Conservation (phyloP, 345 rosid species). For the Camelina laxa region DNA sequence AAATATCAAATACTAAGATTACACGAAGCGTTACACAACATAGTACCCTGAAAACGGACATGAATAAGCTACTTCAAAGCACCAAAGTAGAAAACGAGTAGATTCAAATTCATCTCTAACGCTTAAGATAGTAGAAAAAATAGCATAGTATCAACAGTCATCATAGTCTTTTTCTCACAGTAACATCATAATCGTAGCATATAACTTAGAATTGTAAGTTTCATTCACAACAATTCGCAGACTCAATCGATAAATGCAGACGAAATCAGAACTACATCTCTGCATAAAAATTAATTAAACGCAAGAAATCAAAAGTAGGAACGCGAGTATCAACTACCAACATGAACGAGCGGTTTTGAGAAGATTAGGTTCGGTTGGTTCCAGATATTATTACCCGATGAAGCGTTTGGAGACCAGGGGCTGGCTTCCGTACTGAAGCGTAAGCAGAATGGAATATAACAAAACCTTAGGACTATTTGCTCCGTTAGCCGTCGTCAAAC, state of each 20-base stretch:
- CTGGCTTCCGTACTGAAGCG: constrained; percentile 92
- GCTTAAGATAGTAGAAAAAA: too few relatives aligned
- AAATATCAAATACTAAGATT: not conserved
- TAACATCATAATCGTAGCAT: constrained; percentile 4
- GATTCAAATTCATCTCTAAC: not conserved
- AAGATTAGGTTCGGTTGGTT: not conserved
- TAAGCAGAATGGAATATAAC: constrained; percentile 73
- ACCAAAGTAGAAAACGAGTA: constrained; percentile 1
- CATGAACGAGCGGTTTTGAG: too few relatives aligned
- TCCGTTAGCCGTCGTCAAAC: constrained; percentile 27
- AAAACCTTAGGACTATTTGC: constrained; percentile 45
- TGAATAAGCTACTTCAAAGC: not conserved
- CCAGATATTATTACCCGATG: constrained; percentile 56
- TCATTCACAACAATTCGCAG: not conserved
- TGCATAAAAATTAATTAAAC: not conserved
- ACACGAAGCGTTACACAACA: not conserved
- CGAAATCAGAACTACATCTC: not conserved
- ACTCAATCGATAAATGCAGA: constrained; percentile 2
- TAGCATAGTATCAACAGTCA: too few relatives aligned
- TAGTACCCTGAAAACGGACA: not conserved
- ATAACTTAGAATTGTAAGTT: not conserved
- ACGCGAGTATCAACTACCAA: too few relatives aligned
- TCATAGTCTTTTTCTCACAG: not conserved
- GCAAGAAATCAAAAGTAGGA: not conserved
- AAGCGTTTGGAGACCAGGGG: constrained; percentile 94